Evolutionary conservation across 2,329 filamentous ascomycete species (phyloP).

Genomic region (Penicillium occitanis): DNA sequence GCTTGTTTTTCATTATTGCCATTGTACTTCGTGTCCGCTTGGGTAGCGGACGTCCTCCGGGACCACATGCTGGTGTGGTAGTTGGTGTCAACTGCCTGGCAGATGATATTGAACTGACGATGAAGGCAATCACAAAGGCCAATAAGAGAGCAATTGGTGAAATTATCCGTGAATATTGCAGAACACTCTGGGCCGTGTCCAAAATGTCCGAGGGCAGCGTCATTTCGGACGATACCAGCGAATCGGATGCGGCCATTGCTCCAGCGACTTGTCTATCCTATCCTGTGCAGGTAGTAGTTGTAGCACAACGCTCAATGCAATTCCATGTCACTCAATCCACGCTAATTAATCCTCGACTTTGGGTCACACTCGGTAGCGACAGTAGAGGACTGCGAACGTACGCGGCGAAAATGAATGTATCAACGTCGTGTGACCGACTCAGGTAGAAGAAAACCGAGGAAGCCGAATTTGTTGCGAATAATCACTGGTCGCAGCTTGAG

Average conservation of each 20-base stretch:
- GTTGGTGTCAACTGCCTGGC: constrained; percentile 50
- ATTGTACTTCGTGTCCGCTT: constrained; percentile 57
- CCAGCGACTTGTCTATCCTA: constrained; percentile 18
- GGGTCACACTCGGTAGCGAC: constrained; percentile 20
- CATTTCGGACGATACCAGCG: constrained; percentile 24
- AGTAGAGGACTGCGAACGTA: constrained; percentile 10
- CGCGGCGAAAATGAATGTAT: constrained; percentile 8
- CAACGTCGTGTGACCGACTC: not conserved
- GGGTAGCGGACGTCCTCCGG: constrained; percentile 83
- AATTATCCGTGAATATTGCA: constrained; percentile 54
- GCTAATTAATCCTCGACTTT: not conserved
- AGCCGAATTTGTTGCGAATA: not conserved
- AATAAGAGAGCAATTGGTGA: constrained; percentile 65
- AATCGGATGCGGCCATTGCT: constrained; percentile 17
- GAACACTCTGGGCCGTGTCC: constrained; percentile 50
- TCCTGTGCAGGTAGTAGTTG: constrained; percentile 15
- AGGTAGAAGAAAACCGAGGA: not conserved
- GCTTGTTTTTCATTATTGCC: constrained; percentile 47
- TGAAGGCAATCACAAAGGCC: constrained; percentile 64
- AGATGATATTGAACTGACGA: constrained; percentile 59
- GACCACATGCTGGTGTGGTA: constrained; percentile 63
- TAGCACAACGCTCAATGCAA: constrained; percentile 14
- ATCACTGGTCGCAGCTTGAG: not conserved
- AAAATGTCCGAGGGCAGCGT: constrained; percentile 44
- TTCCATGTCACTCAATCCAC: constrained; percentile 22